phyloP scores from a whole-genome alignment of 352 stramenopile species.

The Globisporangium solare region DNA sequence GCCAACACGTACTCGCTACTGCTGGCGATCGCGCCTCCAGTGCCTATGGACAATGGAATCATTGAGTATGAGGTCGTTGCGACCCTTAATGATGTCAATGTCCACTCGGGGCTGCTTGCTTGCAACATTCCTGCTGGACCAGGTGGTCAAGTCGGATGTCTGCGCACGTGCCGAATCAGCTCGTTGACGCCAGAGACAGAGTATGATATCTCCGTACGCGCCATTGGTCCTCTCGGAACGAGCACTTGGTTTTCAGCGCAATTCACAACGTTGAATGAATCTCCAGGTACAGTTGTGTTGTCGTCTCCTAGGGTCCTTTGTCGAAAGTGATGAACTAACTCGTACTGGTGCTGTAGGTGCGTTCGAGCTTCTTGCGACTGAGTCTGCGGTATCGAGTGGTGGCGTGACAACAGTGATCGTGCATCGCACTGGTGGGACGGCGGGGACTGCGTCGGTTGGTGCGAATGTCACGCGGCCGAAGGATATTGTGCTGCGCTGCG shows the following conservation, averaged over 20 bases:
- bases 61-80: constrained; percentile 23
- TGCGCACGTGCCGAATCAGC: not conserved
- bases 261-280: constrained; percentile 7
- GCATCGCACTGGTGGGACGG: constrained; percentile 29
- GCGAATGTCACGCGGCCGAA: constrained; percentile 30
- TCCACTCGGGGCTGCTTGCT: constrained; percentile 6
- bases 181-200: not conserved
- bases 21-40: constrained; percentile 13
- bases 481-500: constrained; percentile 26
- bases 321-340: too few relatives aligned
- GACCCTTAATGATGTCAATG: not conserved
- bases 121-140: not conserved
- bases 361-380: constrained; percentile 17
- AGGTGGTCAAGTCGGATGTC: constrained; percentile 2
- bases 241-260: not conserved
- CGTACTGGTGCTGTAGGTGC: too few relatives aligned
- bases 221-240: constrained; percentile 1
- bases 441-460: constrained; percentile 20
- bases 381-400: constrained; percentile 20
- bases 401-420: constrained; percentile 20
- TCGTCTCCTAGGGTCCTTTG: too few relatives aligned
- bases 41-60: constrained; percentile 32
- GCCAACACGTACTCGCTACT: constrained; percentile 40
- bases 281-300: not conserved
- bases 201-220: constrained; percentile 8